These are phyloP conservation scores for Forsythia viridissima DNA, from an alignment of 257 asterid species.

Conservation along the genomic window DNA sequence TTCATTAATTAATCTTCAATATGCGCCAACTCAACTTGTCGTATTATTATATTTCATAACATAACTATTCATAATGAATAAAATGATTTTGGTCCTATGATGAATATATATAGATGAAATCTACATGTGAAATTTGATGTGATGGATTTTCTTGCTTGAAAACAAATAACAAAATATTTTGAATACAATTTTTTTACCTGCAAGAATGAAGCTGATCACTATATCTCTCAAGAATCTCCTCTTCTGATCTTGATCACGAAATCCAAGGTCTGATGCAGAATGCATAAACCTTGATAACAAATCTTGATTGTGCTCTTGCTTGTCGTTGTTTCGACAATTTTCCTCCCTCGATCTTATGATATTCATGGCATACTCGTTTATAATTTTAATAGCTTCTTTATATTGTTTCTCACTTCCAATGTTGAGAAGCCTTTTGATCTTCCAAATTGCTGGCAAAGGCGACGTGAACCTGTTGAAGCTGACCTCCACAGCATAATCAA, in stretches of 20 bases:
- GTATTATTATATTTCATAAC: not conserved
- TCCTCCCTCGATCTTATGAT: conserved; percentile 33
- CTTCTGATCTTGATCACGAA: conserved; percentile 28
- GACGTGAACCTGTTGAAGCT: conserved; percentile 34
- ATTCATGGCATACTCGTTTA: conserved; percentile 32
- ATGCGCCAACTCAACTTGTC: not conserved
- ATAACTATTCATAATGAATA: not conserved
- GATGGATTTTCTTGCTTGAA: not conserved
- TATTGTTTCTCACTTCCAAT: conserved; percentile 38
- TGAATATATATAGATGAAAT: not conserved
- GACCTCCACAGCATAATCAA: conserved; percentile 38
- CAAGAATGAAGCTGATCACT: conserved; percentile 47
- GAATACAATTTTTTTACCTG: conserved; percentile 19
- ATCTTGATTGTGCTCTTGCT: conserved; percentile 22
- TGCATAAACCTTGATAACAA: conserved; percentile 40
- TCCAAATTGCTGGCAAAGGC: conserved; percentile 39
- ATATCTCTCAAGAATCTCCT: conserved; percentile 45
- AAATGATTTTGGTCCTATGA: not conserved
- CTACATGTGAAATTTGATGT: not conserved
- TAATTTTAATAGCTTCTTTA: conserved; percentile 27
- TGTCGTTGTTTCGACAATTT: not conserved
- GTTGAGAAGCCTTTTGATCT: conserved; percentile 39
- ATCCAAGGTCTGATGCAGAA: conserved; percentile 18
- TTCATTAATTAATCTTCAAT: no score
- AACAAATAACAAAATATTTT: not conserved